Evolutionary conservation across 768 basidiomycete genomes (phyloP), one percentile per base, ranked within the genome.

Genomic region (Mycena chlorophos): DNA sequence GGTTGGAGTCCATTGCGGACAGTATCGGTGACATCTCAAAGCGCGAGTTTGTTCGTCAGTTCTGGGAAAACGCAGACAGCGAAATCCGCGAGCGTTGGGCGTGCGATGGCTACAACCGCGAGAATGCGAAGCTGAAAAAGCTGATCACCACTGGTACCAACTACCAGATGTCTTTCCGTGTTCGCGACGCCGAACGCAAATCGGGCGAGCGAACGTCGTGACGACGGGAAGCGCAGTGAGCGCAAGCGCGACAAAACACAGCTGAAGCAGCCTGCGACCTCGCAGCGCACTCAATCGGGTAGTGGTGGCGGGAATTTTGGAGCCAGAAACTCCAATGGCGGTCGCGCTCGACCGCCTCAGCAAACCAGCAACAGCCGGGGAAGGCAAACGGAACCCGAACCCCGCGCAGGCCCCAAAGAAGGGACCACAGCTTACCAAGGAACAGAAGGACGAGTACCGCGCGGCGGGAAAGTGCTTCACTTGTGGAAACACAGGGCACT

Each of bases 21-120:
- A 61, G 54, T 14, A 29, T 61, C 37, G 63, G 63, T 0, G 57
- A 61, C 28, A 49, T 64, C 19, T 45, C 51, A 14, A 25, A 52
- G 1, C 38, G 49, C 3, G 54, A 47, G 2, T 23, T 58, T 1
- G 49, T 61, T 2, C 43, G 57, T 2, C 54, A 37, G 25, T 64
- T 64, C 37, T 64, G 57, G 63, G 45, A 51, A 5, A 30, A 47
- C 19, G 59, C 55, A 19, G 43, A 54, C 37, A 42, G 19, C 12
- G 46, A 55, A 19, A 45, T 63, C 17, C 38, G 51, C 4, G 46
- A 12, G 2, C 19, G 45, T 20, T 57, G 60, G 34, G 57, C 60
- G 5, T 40, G 26, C 8, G 56, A 57, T 23, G 58, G 62, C 1
- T 60, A 43, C 49, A 57, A 60, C 14, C 47, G 56, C 0, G 56